phyloP scores from a whole-genome alignment of 2,329 filamentous ascomycete species.

The Epichloe bromicola region DNA sequence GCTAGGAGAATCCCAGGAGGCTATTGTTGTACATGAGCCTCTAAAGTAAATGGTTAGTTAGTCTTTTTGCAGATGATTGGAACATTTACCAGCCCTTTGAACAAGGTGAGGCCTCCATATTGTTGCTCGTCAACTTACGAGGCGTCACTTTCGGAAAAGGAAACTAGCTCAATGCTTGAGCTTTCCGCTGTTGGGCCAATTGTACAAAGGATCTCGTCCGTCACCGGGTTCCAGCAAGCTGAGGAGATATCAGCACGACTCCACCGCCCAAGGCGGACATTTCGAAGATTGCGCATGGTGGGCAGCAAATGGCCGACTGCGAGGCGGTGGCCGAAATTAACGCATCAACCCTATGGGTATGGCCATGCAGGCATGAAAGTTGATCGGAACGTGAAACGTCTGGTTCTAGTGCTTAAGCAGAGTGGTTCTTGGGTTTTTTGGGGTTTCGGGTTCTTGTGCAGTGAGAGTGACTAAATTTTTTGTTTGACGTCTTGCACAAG shows the following conservation, averaged over 20 bases:
- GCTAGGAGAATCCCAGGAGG: conserved; percentile 80
- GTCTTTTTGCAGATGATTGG: not conserved
- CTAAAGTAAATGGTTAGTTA: not conserved
- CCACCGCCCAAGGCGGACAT: conserved; percentile 57
- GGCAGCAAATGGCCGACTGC: not conserved
- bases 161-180: conserved; percentile 59
- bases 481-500: conserved; percentile 5
- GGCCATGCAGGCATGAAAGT: not conserved
- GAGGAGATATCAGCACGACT: conserved; percentile 54
- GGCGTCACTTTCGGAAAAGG: conserved; percentile 32
- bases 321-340: not conserved
- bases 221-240: conserved; percentile 72
- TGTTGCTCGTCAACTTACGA: conserved; percentile 3
- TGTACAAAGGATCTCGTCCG: conserved; percentile 67
- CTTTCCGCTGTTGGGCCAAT: conserved; percentile 65
- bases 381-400: too few relatives aligned
- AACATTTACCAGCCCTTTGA: not conserved
- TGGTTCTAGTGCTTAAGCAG: not conserved
- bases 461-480: conserved; percentile 6
- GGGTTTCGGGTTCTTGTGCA: not conserved
- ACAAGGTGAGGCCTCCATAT: not conserved
- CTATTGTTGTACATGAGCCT: conserved; percentile 34
- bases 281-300: conserved; percentile 77
- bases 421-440: not conserved
- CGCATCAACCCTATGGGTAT: conserved; percentile 1